These are phyloP conservation scores for Fusarium scirpi DNA, from an alignment of 2,329 filamentous ascomycete genomes.

Conservation along the genomic window DNA sequence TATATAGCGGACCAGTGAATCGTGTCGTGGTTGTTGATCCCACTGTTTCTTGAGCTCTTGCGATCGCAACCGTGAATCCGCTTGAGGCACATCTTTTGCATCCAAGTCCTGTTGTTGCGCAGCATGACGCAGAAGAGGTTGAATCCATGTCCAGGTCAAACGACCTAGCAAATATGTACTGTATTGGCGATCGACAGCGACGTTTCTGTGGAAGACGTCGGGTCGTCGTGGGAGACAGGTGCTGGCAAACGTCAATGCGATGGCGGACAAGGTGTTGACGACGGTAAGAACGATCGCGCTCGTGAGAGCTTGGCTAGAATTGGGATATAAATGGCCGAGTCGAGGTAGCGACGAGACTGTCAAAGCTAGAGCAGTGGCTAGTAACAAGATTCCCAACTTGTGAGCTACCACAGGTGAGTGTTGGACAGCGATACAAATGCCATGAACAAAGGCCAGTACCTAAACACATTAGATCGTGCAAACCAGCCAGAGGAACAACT, in stretches of 20 bases:
- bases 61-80: constrained; percentile 66
- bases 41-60: constrained; percentile 62
- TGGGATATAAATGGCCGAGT: constrained; percentile 51
- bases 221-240: constrained; percentile 73
- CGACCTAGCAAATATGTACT: constrained; percentile 69
- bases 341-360: constrained; percentile 59
- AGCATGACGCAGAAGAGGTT: constrained; percentile 65
- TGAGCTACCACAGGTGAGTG: constrained; percentile 64
- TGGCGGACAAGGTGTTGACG: constrained; percentile 57
- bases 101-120: constrained; percentile 69
- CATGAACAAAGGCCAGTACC: constrained; percentile 64
- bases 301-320: constrained; percentile 46
- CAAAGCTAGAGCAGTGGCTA: constrained; percentile 59
- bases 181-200: constrained; percentile 71
- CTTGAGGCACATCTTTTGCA: constrained; percentile 69
- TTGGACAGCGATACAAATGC: constrained; percentile 59
- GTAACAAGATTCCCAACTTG: constrained; percentile 63
- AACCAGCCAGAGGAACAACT: constrained; percentile 44
- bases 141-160: constrained; percentile 74
- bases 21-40: constrained; percentile 57
- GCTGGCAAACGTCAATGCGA: constrained; percentile 59
- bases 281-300: constrained; percentile 57
- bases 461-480: constrained; percentile 42
- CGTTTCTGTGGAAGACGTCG: constrained; percentile 69
- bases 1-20: constrained; percentile 70